Evolutionary conservation across 2,329 filamentous ascomycete species (phyloP), one percentile per base, ranked within the genome.

Genomic region (Coniochaeta sp.): DNA sequence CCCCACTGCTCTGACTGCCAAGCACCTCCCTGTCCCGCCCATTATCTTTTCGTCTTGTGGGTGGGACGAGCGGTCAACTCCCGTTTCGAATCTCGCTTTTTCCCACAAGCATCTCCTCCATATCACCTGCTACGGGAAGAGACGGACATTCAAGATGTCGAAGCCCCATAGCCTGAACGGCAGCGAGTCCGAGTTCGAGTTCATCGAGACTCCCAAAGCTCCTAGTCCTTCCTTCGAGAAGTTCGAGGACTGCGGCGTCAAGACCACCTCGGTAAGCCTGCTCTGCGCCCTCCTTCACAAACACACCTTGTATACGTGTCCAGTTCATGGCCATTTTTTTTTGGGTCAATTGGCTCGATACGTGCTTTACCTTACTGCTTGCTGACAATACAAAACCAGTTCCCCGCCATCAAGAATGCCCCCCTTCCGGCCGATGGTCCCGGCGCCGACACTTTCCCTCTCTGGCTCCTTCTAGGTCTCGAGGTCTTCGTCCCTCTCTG

Each of bases 341-440:
- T n/a, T n/a, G 3, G 30, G 30, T 38, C 54, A 55, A 55, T 55
- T 55, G 54, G 22, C 5, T 14, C 16, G 19, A 30, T 52, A 24
- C 1, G 30, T 28, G 22, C 14, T n/a, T n/a, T n/a, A n/a, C n/a
- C n/a, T 12, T 2, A 40, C 12, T 8, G 24, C 9, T 14, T 59
- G 19, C 65, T 68, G 54, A 67, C 47, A 12, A 44, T 52, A 26
- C 30, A 47, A 30, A 66, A 62, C 5, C 71, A 96, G 93, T 93
- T 86, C 70, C 89, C 91, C 34, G 79, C 91, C 63, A 98, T 98
- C 78, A 90, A 96, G 73, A 98, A 98, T 85, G 90, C 88, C 56
- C 92, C 95, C 65, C 86, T 98, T 50, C 95, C 95, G 40, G 93
- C 93, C 65, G 95, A 99, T 74, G 90, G 86, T 57, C 79, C 91